Evolutionary conservation across 2,329 filamentous ascomycete genomes (phyloP).

Genomic region (Trichoderma sp.): DNA sequence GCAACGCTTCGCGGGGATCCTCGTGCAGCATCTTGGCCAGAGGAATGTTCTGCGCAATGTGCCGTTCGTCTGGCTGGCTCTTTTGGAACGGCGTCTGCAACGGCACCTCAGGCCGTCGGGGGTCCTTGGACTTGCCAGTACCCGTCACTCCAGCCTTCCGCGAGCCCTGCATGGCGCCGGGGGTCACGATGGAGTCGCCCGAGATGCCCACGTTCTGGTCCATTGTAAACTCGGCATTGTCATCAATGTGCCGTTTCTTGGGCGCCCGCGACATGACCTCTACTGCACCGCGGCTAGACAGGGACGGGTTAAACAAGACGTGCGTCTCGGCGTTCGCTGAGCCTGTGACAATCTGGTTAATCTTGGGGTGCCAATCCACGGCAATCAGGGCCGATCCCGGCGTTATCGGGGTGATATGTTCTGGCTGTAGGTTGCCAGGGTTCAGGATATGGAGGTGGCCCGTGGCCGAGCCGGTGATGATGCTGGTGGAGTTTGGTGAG

Average conservation of each 20-base stretch:
- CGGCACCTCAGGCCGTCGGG: slow-evolving; percentile 79
- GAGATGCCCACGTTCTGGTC: slow-evolving; percentile 79
- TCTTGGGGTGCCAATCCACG: slow-evolving; percentile 86
- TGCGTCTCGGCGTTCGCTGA: slow-evolving; percentile 89
- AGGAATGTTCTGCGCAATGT: slow-evolving; percentile 84
- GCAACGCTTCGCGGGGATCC: slow-evolving; percentile 85
- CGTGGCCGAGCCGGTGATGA: slow-evolving; percentile 82
- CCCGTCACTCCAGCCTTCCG: slow-evolving; percentile 68
- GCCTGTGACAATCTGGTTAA: slow-evolving; percentile 94
- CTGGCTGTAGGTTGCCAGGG: slow-evolving; percentile 80
- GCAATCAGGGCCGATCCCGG: slow-evolving; percentile 77
- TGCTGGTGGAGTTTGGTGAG: slow-evolving; percentile 75
- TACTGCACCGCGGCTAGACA: slow-evolving; percentile 76
- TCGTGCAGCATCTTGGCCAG: slow-evolving; percentile 93
- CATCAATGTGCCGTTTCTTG: slow-evolving; percentile 92
- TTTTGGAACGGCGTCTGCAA: slow-evolving; percentile 86
- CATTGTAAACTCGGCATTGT: slow-evolving; percentile 82
- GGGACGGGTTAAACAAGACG: slow-evolving; percentile 84
- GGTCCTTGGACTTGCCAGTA: slow-evolving; percentile 73
- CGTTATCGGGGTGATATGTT: slow-evolving; percentile 85
- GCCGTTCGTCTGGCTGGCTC: slow-evolving; percentile 82
- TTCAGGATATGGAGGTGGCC: slow-evolving; percentile 92
- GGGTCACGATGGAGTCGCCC: slow-evolving; percentile 74
- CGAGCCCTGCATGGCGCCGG: slow-evolving; percentile 55
- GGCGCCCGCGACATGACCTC: slow-evolving; percentile 89